Evolutionary conservation across 148 eudicot species (phyloP), one percentile per base, ranked within the genome.

Genomic region (Nepenthes mirabilis): DNA sequence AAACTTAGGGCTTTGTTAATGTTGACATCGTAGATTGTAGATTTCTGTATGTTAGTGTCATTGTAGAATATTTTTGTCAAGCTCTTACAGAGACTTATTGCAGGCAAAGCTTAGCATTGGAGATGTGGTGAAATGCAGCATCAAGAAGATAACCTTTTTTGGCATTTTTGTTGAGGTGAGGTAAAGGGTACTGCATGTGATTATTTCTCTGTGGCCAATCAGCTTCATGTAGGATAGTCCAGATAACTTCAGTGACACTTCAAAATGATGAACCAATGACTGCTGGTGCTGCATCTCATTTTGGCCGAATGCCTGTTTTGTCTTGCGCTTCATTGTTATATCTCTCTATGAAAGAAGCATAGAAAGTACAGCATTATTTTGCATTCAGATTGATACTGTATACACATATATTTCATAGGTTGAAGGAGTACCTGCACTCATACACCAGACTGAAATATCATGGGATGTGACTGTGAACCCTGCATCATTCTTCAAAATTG

Each of bases 101-200:
- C 85, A 93, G 99, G 84, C 83, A 56, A 87, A 75, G 59, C 85
- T 93, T 43, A 71, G 76, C 51, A 72, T 84, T 62, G 99, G 96
- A 60, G 99, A 88, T 68, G 86, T 93, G 13, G 87, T 88, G 63
- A 86, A 86, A 64, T 86, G 99, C 66, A 64, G 78, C 70, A 84
- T 93, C 47, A 83, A 74, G 64, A 88, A 88, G 79, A 80, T 93
- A n/a, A 82, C 91, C 45, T 93, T 83, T 73, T 80, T 79, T 68
- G 99, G 99, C 14, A 74, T 88, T 60, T 93, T 93, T 71, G 99
- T 88, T 58, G 99, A 93, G 89, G 99, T 60, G 99, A 93, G 89
- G 96, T 88, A 76, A 62, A 67, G 54, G 54, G 33, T 14, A 37
- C 14, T 60, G 48, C 11, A 33, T 11, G 36, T 61, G 2, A 13